Conservation (phyloP, 768 basidiomycete species). For the Lactifluus volemus region DNA sequence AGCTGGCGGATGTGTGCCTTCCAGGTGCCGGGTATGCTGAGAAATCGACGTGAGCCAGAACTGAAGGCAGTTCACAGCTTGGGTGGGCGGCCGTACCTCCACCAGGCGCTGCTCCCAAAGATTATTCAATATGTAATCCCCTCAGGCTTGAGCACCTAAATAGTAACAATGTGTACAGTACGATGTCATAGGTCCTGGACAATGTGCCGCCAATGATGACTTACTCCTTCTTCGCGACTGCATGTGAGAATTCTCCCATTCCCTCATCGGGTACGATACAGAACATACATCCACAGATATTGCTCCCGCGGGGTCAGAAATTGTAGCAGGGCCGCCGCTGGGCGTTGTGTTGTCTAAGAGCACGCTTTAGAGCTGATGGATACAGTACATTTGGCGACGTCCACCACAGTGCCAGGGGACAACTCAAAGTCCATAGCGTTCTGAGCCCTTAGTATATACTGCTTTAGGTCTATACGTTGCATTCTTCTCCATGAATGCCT, state of each 20-base stretch:
- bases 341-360: not conserved
- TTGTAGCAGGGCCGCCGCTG: too few species aligned
- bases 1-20: slow-evolving; percentile 93
- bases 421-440: too few species aligned
- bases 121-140: slow-evolving; percentile 61
- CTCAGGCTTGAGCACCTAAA: not conserved
- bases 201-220: slow-evolving; percentile 78
- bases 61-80: slow-evolving; percentile 87
- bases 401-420: not conserved
- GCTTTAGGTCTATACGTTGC: too few species aligned
- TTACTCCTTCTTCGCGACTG: slow-evolving; percentile 76
- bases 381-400: not conserved
- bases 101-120: slow-evolving; percentile 89
- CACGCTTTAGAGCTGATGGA: not conserved
- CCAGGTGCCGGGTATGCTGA: slow-evolving; percentile 95
- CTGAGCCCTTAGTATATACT: too few species aligned
- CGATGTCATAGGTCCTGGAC: slow-evolving; percentile 83
- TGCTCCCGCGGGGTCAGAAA: slow-evolving; percentile 44
- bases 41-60: slow-evolving; percentile 87
- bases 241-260: slow-evolving; percentile 94
- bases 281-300: slow-evolving; percentile 73
- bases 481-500: too few species aligned
- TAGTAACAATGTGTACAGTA: slow-evolving; percentile 38
- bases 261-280: slow-evolving; percentile 76
- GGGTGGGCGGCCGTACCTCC: slow-evolving; percentile 87